Conservation (phyloP, 106 monocot species). For the Agapanthus africanus region DNA sequence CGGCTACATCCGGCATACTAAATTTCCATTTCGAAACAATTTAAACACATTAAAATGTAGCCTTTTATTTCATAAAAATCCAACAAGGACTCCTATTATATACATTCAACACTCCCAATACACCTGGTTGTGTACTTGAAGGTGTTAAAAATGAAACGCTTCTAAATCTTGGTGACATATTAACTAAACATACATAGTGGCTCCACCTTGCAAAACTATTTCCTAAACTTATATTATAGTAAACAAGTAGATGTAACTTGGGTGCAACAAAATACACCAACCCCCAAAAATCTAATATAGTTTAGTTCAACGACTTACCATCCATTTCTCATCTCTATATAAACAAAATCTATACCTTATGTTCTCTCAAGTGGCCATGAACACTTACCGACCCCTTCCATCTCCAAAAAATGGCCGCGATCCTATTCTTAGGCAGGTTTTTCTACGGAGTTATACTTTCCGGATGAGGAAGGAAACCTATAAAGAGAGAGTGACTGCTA, state of each 20-base stretch:
- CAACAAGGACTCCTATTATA: too few relatives aligned
- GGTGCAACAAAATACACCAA: slow-evolving; percentile 4
- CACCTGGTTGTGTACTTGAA: too few relatives aligned
- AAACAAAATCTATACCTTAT: neutral
- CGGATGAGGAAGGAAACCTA: slow-evolving; percentile 5
- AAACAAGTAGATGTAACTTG: neutral
- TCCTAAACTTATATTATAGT: too few relatives aligned
- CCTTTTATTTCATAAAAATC: too few relatives aligned
- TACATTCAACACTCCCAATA: too few relatives aligned
- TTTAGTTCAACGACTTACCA: neutral
- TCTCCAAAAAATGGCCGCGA: neutral
- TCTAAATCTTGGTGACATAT: too few relatives aligned
- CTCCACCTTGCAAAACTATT: too few relatives aligned
- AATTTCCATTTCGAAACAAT: too few relatives aligned
- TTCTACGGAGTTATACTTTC: slow-evolving; percentile 5
- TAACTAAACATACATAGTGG: too few relatives aligned
- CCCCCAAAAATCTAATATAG: neutral
- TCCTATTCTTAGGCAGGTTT: neutral
- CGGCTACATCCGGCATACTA: too few relatives aligned
- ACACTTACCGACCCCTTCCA: neutral
- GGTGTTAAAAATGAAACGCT: too few relatives aligned
- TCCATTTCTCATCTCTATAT: neutral
- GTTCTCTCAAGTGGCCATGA: neutral
- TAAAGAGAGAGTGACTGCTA: neutral
- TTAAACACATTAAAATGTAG: too few relatives aligned